These are phyloP conservation scores for Penicillium fimorum DNA, from an alignment of 495 filamentous ascomycete species.

Conservation along the genomic window DNA sequence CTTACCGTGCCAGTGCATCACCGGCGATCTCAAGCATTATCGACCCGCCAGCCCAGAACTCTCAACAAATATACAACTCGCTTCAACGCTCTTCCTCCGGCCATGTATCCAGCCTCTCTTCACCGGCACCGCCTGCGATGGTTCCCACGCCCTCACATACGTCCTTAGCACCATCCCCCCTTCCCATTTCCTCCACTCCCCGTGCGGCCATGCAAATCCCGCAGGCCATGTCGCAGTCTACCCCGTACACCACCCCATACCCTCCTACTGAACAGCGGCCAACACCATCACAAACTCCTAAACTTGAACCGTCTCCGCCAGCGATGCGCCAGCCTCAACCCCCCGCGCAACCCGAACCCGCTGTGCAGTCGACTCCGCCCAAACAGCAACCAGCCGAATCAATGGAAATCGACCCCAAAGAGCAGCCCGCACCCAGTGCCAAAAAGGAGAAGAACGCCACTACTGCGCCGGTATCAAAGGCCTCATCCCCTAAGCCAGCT, in stretches of 20 bases:
- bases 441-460: constrained; percentile 44
- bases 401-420: constrained; percentile 43
- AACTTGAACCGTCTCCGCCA: constrained; percentile 24
- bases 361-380: constrained; percentile 17
- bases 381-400: constrained; percentile 20
- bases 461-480: constrained; percentile 54
- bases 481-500: constrained; percentile 58
- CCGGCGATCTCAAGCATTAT: constrained; percentile 88
- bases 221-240: constrained; percentile 25
- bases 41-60: constrained; percentile 61
- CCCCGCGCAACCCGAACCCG: constrained; percentile 13
- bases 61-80: constrained; percentile 30
- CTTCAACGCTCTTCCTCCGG: constrained; percentile 35
- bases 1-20: constrained; percentile 75
- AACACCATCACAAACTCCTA: constrained; percentile 22
- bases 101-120: constrained; percentile 31
- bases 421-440: constrained; percentile 18
- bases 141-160: constrained; percentile 26
- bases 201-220: constrained; percentile 24
- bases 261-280: constrained; percentile 25
- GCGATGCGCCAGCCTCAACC: constrained; percentile 23
- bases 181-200: constrained; percentile 27
- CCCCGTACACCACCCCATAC: constrained; percentile 32
- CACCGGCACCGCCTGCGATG: constrained; percentile 29
- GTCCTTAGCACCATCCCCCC: constrained; percentile 30